Percentiles rank a stretch among this genome's conserved stretches.
Conservation (phyloP, 2,329 filamentous ascomycete species). For the Neophaeococcomyces aloes region DNA sequence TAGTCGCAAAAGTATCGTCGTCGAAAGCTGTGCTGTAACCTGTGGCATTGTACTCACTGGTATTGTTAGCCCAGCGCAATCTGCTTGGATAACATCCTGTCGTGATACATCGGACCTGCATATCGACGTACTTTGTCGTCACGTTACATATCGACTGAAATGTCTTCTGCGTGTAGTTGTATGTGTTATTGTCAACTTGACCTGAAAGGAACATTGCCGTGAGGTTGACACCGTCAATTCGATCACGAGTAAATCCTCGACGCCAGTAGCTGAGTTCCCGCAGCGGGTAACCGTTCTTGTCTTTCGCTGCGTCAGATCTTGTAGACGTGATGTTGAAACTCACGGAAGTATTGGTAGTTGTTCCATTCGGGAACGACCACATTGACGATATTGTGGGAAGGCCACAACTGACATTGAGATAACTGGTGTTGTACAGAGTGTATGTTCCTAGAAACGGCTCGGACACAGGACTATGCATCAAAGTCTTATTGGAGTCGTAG, state of each 20-base stretch:
- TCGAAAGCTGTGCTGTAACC: slow-evolving; percentile 11
- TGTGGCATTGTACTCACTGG: slow-evolving; percentile 3
- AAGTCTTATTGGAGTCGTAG: too few species aligned
- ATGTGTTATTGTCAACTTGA: too few species aligned
- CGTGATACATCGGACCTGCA: slow-evolving; percentile 8
- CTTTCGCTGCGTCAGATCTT: slow-evolving; percentile 6
- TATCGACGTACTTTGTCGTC: slow-evolving; percentile 7
- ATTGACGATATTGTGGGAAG: not conserved
- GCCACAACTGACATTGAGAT: not conserved
- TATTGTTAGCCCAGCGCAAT: slow-evolving; percentile 7
- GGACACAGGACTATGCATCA: too few species aligned
- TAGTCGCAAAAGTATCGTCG: slow-evolving; percentile 11
- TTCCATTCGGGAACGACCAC: slow-evolving; percentile 6
- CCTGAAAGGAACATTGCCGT: too few species aligned
- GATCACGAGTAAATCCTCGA: slow-evolving; percentile 5
- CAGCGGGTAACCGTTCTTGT: not conserved
- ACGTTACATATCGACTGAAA: slow-evolving; percentile 8
- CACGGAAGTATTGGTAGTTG: slow-evolving; percentile 3
- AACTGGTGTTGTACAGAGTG: too few species aligned
- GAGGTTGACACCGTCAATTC: not conserved
- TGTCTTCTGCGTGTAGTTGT: too few species aligned
- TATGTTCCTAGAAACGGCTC: too few species aligned
- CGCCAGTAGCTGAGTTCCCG: slow-evolving; percentile 4
- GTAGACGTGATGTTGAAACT: slow-evolving; percentile 8
- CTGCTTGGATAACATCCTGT: slow-evolving; percentile 9